Evolutionary conservation across 1,139 yeast genomes (phyloP).

Genomic region (Zhuliangozyma parablackwelliae): DNA sequence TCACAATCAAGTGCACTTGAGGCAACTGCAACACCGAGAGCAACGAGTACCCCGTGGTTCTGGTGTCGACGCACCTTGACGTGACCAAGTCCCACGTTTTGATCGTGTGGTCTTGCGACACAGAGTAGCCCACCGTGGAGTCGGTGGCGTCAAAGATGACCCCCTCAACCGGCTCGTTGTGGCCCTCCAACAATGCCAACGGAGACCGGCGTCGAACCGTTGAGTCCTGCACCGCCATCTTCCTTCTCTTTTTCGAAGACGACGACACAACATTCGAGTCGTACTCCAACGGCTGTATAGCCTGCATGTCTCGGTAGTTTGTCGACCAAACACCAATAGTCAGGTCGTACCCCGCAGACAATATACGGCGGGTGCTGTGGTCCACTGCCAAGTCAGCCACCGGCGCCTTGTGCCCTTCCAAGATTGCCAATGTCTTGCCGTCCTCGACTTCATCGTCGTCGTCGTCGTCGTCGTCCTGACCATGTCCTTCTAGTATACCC

Average conservation of each 20-base stretch:
- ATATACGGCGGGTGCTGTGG: constrained; percentile 47
- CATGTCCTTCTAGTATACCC: constrained; percentile 23
- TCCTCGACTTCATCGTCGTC: constrained; percentile 52
- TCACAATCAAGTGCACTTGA: constrained; percentile 63
- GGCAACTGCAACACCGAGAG: constrained; percentile 71
- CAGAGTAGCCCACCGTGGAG: constrained; percentile 82
- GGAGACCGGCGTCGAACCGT: constrained; percentile 79
- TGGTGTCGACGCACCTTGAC: constrained; percentile 76
- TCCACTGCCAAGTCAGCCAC: constrained; percentile 73
- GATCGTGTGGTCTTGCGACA: constrained; percentile 90
- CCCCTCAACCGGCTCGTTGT: constrained; percentile 81
- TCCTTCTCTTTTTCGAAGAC: constrained; percentile 85
- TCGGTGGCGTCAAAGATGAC: constrained; percentile 72
- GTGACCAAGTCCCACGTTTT: constrained; percentile 96
- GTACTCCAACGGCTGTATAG: constrained; percentile 56
- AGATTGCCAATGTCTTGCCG: constrained; percentile 74
- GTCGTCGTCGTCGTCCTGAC: too few relatives aligned
- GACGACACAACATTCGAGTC: constrained; percentile 55
- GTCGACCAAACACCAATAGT: constrained; percentile 89
- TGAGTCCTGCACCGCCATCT: constrained; percentile 73
- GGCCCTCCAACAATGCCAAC: constrained; percentile 71
- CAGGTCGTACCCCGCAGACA: constrained; percentile 83
- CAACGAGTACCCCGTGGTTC: constrained; percentile 83
- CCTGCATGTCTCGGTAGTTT: constrained; percentile 76
- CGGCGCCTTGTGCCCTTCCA: constrained; percentile 87